Percentiles rank a stretch among this genome's conserved stretches.
Evolutionary conservation across 2,329 filamentous ascomycete genomes (phyloP).

Genomic region (Xylaria digitata): DNA sequence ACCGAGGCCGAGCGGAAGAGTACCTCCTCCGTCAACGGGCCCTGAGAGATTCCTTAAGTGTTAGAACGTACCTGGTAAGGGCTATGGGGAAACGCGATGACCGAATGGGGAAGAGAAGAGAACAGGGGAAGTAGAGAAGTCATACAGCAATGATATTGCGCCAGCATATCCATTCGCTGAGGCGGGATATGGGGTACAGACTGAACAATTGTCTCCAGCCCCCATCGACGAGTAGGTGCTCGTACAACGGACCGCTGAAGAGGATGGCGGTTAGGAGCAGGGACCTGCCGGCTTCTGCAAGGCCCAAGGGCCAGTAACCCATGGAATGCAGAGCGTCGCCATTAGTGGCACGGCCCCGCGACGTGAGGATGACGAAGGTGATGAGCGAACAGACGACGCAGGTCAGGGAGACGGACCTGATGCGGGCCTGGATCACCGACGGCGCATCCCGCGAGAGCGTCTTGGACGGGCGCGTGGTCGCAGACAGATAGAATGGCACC

Average conservation of each 20-base stretch:
- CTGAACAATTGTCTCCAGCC: constrained; percentile 73
- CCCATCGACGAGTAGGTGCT: constrained; percentile 78
- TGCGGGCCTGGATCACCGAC: constrained; percentile 86
- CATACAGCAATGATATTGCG: constrained; percentile 87
- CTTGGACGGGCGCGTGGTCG: constrained; percentile 81
- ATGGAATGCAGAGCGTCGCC: constrained; percentile 73
- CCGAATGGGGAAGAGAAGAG: constrained; percentile 7
- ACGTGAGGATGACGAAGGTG: constrained; percentile 74
- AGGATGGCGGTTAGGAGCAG: constrained; percentile 80
- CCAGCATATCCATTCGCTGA: constrained; percentile 82
- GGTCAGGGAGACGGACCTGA: constrained; percentile 81
- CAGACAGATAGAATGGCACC: constrained; percentile 86
- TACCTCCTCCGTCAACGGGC: constrained; percentile 90
- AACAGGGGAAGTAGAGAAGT: not conserved
- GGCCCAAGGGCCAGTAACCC: constrained; percentile 82
- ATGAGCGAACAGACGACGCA: constrained; percentile 74
- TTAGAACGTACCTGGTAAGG: not conserved
- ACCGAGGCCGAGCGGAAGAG: constrained; percentile 91
- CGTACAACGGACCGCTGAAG: constrained; percentile 87
- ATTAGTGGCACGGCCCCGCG: constrained; percentile 61
- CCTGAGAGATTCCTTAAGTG: constrained; percentile 58
- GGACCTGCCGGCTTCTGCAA: constrained; percentile 70
- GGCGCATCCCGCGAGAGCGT: constrained; percentile 87
- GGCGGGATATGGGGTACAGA: constrained; percentile 65
- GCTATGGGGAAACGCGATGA: constrained; percentile 11